Percentiles rank a stretch among this genome's conserved stretches.
Conservation (phyloP, 768 basidiomycete species). For the Amanita rimosa region DNA sequence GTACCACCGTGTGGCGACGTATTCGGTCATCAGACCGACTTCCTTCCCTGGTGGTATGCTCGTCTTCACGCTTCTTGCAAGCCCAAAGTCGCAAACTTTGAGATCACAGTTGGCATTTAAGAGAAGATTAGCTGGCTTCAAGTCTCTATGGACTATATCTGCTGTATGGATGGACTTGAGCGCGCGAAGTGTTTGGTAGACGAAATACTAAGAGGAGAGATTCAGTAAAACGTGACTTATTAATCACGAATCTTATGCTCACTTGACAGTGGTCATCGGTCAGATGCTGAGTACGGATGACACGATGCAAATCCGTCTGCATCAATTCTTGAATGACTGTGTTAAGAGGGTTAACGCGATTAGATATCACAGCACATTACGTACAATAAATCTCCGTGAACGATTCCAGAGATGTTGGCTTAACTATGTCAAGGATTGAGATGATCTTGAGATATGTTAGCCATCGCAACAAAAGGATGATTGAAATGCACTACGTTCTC, state of each 20-base stretch:
- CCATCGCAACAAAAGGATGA: neutral
- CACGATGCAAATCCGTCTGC: constrained; percentile 93
- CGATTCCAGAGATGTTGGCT: constrained; percentile 58
- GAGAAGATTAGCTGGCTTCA: constrained; percentile 93
- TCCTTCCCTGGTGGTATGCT: constrained; percentile 1
- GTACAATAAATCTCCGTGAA: constrained; percentile 75
- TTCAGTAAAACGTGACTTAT: neutral
- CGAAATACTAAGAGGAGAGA: constrained; percentile 81
- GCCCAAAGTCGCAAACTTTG: constrained; percentile 88
- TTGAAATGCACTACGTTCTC: neutral
- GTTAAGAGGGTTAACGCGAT: neutral
- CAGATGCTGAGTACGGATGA: constrained; percentile 89
- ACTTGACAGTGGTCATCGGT: constrained; percentile 75
- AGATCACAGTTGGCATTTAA: constrained; percentile 96
- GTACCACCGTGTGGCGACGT: constrained; percentile 97
- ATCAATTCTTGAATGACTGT: constrained; percentile 47
- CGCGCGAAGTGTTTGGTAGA: constrained; percentile 92
- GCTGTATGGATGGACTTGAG: constrained; percentile 93
- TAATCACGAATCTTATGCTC: neutral
- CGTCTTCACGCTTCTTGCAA: constrained; percentile 39
- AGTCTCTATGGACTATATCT: constrained; percentile 89
- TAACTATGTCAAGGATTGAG: constrained; percentile 88
- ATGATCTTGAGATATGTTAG: constrained; percentile 54
- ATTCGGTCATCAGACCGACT: constrained; percentile 74
- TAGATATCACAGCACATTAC: neutral